Evolutionary conservation across 352 stramenopile species (phyloP).

Genomic region (Phytopythium aichiense): DNA sequence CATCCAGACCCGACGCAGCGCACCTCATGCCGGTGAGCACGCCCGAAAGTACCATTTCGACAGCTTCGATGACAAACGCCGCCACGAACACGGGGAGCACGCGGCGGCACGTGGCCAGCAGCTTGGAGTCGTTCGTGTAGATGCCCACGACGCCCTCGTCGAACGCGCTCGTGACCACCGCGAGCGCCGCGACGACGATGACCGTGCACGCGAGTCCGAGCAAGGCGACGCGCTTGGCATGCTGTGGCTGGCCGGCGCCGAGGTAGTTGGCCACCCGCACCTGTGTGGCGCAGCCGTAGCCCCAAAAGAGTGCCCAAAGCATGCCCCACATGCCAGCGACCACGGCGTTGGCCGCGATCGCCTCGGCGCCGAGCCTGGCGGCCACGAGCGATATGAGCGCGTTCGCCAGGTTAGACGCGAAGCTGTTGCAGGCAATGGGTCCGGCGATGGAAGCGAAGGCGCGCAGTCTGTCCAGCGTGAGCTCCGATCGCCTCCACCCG

Average conservation of each 20-base stretch:
- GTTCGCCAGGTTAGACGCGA: conserved; percentile 68
- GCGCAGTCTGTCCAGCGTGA: conserved; percentile 38
- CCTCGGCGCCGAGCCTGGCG: conserved; percentile 46
- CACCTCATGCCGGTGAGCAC: conserved; percentile 72
- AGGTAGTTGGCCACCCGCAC: conserved; percentile 77
- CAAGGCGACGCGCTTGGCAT: conserved; percentile 42
- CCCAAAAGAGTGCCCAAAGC: conserved; percentile 77
- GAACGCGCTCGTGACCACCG: conserved; percentile 38
- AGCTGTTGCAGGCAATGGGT: conserved; percentile 67
- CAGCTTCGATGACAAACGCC: conserved; percentile 55
- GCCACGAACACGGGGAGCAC: conserved; percentile 61
- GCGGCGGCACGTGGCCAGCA: conserved; percentile 39
- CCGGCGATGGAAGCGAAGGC: conserved; percentile 51
- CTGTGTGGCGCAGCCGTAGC: conserved; percentile 75
- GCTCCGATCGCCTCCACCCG: conserved; percentile 44
- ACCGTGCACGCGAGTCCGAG: conserved; percentile 57
- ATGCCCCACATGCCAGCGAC: conserved; percentile 63
- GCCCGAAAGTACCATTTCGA: conserved; percentile 54
- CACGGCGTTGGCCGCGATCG: conserved; percentile 68
- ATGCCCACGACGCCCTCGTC: conserved; percentile 45
- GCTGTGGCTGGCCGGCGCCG: conserved; percentile 43
- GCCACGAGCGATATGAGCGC: conserved; percentile 65
- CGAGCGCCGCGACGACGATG: conserved; percentile 42
- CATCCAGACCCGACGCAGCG: neutral
- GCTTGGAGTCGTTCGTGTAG: conserved; percentile 51